Conservation (phyloP, 176 grass and related monocot genomes). For the Tillandsia fasciculata region DNA sequence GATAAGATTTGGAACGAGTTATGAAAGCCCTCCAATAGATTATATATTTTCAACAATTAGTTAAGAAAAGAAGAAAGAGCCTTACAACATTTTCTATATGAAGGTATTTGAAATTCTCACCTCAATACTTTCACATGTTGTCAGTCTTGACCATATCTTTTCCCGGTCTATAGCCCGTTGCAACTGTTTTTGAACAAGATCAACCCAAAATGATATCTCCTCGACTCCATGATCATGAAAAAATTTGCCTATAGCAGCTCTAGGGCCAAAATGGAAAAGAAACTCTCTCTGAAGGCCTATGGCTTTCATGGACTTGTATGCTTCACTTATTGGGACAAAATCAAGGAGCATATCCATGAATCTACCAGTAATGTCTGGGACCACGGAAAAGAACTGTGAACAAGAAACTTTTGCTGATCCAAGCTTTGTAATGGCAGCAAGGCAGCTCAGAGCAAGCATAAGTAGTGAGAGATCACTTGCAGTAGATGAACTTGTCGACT, state of each 20-base stretch:
- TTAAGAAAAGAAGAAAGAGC: neutral
- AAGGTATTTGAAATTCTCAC: slow-evolving; percentile 28
- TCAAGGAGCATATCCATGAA: slow-evolving; percentile 97
- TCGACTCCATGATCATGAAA: slow-evolving; percentile 43
- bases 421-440: slow-evolving; percentile 92
- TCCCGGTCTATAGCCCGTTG: slow-evolving; percentile 77
- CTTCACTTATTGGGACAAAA: slow-evolving; percentile 69
- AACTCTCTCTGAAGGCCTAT: slow-evolving; percentile 89
- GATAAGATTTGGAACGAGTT: neutral
- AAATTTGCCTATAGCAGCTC: slow-evolving; percentile 56
- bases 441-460: slow-evolving; percentile 80
- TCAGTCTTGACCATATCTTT: slow-evolving; percentile 99
- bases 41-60: neutral
- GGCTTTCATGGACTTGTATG: slow-evolving; percentile 74
- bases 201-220: slow-evolving; percentile 84
- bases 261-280: slow-evolving; percentile 79
- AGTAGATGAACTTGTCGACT: slow-evolving; percentile 32
- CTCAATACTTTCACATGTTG: slow-evolving; percentile 99
- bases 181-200: slow-evolving; percentile 78
- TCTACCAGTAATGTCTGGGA: slow-evolving; percentile 74
- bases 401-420: slow-evolving; percentile 95
- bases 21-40: neutral
- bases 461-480: slow-evolving; percentile 76
- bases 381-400: slow-evolving; percentile 68
- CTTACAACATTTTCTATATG: neutral